Base-by-base conservation (phyloP, 2,329 filamentous ascomycete genomes). In the Aspergillus sp. region DNA sequence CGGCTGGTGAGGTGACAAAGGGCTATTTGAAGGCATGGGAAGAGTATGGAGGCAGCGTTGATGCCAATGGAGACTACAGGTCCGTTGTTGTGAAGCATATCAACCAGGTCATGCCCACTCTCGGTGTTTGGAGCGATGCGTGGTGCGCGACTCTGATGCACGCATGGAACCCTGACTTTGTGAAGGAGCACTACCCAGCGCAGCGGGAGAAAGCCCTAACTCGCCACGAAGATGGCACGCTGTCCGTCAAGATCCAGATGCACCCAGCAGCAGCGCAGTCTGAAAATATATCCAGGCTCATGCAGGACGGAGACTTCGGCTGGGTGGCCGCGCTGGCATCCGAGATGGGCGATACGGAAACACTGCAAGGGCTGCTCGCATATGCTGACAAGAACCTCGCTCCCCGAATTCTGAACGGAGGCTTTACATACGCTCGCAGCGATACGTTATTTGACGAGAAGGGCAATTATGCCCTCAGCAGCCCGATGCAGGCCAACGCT, bases 1-100 rank as follows among this genome's bases (percentile, higher is more conserved):
- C 42, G 13, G 52, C 52, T 1, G 22, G n/a, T 11, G 52, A 55
- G 30, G 52, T 55, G 2, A 49, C 52, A 4, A 4, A 49, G 17
- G 52, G 45, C 3, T 55, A 55, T 13, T 20, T 55, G 44, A 41
- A 55, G n/a, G 45, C 34, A 3, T 55, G 45, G 52, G 44, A 55
- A 34, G 24, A 48, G 8, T n/a, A 17, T 2, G 52, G 34, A 3
- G 44, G 44, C 24, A 54, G 47, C 15, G 5, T 48, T n/a, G 42
- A 24, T 24, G 33, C 6, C 17, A 33, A 34, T 9, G 49, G 15
- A 17, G 37, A 1, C 12, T 41, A n/a, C 49, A 48, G 33, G n/a
- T 42, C 52, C 7, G 42, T 49, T 22, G 48, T 42, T 37, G n/a
- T 15, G 13, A 49, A 30, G n/a, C 42, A 55, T 13, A 30, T 24